phyloP scores from a whole-genome alignment of 768 basidiomycete genomes.

The Coprinopsis marcescibilis region DNA sequence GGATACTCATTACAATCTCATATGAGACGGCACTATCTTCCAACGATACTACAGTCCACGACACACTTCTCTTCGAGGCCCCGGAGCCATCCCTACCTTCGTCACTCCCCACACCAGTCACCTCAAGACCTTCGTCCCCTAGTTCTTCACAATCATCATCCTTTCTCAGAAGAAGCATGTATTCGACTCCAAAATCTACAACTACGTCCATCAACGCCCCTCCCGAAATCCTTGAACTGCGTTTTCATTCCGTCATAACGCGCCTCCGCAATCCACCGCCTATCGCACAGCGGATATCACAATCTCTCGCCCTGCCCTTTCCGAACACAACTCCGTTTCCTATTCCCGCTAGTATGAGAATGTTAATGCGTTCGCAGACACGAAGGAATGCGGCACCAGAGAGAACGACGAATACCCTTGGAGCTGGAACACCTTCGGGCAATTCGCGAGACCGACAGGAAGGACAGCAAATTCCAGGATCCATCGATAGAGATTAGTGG shows the following conservation, averaged over 20 bases:
- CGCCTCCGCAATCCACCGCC: slow-evolving; percentile 54
- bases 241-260: slow-evolving; percentile 43
- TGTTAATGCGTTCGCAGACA: slow-evolving; percentile 40
- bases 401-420: slow-evolving; percentile 19
- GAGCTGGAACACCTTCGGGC: slow-evolving; percentile 18
- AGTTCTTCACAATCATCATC: slow-evolving; percentile 16
- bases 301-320: slow-evolving; percentile 40
- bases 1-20: slow-evolving; percentile 59
- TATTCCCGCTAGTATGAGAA: slow-evolving; percentile 42
- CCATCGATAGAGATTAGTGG: slow-evolving; percentile 23
- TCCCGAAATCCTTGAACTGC: slow-evolving; percentile 60
- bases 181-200: slow-evolving; percentile 17
- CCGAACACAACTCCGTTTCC: slow-evolving; percentile 57
- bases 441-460: slow-evolving; percentile 17
- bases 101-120: slow-evolving; percentile 12
- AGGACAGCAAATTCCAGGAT: slow-evolving; percentile 29
- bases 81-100: slow-evolving; percentile 13
- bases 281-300: slow-evolving; percentile 18
- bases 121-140: slow-evolving; percentile 18
- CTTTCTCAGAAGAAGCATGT: slow-evolving; percentile 14
- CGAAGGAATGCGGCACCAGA: slow-evolving; percentile 25
- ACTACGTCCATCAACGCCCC: slow-evolving; percentile 20
- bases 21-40: slow-evolving; percentile 54
- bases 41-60: slow-evolving; percentile 32
- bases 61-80: slow-evolving; percentile 29